Conservation (phyloP, 306 rosid genomes). For the Parietaria judaica region DNA sequence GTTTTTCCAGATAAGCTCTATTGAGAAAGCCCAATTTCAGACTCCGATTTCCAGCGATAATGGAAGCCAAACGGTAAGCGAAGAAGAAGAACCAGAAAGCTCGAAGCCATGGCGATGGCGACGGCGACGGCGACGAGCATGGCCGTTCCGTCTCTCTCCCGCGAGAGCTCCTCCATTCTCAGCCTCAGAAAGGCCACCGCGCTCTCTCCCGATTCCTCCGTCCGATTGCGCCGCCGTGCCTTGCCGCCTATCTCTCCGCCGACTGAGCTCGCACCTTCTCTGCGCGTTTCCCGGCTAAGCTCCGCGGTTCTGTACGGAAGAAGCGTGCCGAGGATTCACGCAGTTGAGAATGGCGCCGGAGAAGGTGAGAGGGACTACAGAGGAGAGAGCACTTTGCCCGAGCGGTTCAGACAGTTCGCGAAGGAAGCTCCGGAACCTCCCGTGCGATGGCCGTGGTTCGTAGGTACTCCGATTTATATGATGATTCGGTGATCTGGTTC, state of each 20-base stretch:
- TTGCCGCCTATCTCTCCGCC: slow-evolving; percentile 16
- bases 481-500: too few relatives aligned
- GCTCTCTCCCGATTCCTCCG: slow-evolving; percentile 5
- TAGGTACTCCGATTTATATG: slow-evolving; percentile 29
- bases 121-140: slow-evolving; percentile 38
- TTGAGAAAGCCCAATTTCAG: background rate
- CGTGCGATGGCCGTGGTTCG: slow-evolving; percentile 73
- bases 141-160: slow-evolving; percentile 31
- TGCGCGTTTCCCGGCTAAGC: slow-evolving; percentile 21
- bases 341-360: slow-evolving; percentile 22
- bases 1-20: too few relatives aligned
- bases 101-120: slow-evolving; percentile 37
- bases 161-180: slow-evolving; percentile 32
- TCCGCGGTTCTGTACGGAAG: slow-evolving; percentile 24
- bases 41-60: slow-evolving; percentile 3
- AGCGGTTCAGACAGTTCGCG: slow-evolving; percentile 55
- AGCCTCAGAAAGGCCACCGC: slow-evolving; percentile 13
- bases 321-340: slow-evolving; percentile 20
- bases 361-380: slow-evolving; percentile 51
- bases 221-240: slow-evolving; percentile 8
- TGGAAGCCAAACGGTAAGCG: slow-evolving; percentile 16
- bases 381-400: slow-evolving; percentile 66
- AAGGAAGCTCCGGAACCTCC: slow-evolving; percentile 72
- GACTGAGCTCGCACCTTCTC: slow-evolving; percentile 24
- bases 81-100: background rate